Conservation (phyloP, 225 moss, liverwort and hornwort genomes). For the Sphagnum contortum region DNA sequence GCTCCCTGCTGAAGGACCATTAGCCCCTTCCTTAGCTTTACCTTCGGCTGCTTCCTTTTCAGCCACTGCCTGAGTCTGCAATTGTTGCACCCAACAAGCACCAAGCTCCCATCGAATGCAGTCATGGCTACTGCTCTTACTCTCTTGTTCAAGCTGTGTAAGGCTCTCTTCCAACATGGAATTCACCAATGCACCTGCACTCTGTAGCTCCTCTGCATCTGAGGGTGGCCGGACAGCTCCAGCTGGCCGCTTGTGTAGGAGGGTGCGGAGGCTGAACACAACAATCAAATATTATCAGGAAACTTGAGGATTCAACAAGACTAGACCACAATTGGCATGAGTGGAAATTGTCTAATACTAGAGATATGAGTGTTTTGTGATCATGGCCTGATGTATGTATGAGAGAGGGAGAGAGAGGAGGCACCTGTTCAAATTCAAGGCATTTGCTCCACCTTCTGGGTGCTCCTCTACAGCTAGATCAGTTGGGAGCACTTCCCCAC, state of each 20-base stretch:
- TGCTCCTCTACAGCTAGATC: constrained; percentile 50
- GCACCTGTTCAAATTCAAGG: constrained; percentile 55
- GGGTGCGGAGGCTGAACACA: constrained; percentile 40
- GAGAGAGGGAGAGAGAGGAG: too few species aligned
- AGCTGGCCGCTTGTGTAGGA: constrained; percentile 36
- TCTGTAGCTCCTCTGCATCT: constrained; percentile 29
- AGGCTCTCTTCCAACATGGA: constrained; percentile 35
- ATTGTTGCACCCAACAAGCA: constrained; percentile 62
- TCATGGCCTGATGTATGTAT: too few species aligned
- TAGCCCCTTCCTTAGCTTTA: constrained; percentile 15
- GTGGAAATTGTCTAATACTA: too few species aligned
- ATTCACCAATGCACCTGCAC: constrained; percentile 31
- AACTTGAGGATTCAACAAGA: not conserved
- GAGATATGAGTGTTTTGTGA: too few species aligned
- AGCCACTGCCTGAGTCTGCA: constrained; percentile 41
- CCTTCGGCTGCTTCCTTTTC: constrained; percentile 37
- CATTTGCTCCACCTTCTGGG: constrained; percentile 54
- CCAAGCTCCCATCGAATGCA: constrained; percentile 63
- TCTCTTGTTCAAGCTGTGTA: constrained; percentile 22
- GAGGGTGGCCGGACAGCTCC: constrained; percentile 16
- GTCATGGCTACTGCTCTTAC: constrained; percentile 16
- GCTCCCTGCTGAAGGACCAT: constrained; percentile 10
- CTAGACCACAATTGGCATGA: too few species aligned
- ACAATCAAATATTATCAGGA: not conserved
- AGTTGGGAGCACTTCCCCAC: constrained; percentile 11